Conservation (phyloP, 345 rosid genomes). For the Eutrema yunnanense region DNA sequence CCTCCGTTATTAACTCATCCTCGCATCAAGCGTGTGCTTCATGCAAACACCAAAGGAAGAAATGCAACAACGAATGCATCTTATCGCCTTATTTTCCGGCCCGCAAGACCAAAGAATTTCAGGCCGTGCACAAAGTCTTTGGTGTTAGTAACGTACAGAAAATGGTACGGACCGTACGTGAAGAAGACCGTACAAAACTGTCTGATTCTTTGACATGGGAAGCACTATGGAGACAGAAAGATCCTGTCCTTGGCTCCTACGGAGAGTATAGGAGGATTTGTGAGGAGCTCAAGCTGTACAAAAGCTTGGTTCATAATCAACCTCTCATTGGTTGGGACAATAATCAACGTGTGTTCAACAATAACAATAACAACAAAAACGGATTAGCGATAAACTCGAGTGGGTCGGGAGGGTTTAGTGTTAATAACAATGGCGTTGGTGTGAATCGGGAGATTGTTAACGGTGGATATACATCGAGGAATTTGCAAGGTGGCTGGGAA, state of each 20-base stretch:
- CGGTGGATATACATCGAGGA: constrained; percentile 23
- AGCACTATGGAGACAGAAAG: constrained; percentile 59
- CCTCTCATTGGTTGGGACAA: constrained; percentile 22
- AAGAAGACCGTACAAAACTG: constrained; percentile 40
- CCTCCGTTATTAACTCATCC: constrained; percentile 6
- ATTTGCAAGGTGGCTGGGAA: constrained; percentile 25
- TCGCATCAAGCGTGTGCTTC: constrained; percentile 38
- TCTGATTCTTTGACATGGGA: constrained; percentile 81
- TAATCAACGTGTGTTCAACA: constrained; percentile 11
- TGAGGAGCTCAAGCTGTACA: constrained; percentile 51
- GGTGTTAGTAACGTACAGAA: constrained; percentile 44
- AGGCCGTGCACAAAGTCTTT: constrained; percentile 34
- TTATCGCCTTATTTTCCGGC: constrained; percentile 31
- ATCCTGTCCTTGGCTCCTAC: constrained; percentile 53
- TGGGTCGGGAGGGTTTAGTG: constrained; percentile 19
- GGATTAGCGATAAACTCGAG: constrained; percentile 13
- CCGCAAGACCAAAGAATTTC: constrained; percentile 30
- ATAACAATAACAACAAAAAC: constrained; percentile 12
- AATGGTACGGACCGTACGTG: constrained; percentile 37
- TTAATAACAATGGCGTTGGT: constrained; percentile 18
- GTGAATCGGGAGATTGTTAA: constrained; percentile 10
- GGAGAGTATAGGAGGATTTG: constrained; percentile 50
- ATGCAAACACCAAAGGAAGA: constrained; percentile 36
- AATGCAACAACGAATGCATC: constrained; percentile 34
- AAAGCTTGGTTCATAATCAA: constrained; percentile 26